Percentiles rank a stretch among this genome's conserved stretches.
phyloP scores from a whole-genome alignment of 257 asterid species.

The Rehmannia glutinosa region DNA sequence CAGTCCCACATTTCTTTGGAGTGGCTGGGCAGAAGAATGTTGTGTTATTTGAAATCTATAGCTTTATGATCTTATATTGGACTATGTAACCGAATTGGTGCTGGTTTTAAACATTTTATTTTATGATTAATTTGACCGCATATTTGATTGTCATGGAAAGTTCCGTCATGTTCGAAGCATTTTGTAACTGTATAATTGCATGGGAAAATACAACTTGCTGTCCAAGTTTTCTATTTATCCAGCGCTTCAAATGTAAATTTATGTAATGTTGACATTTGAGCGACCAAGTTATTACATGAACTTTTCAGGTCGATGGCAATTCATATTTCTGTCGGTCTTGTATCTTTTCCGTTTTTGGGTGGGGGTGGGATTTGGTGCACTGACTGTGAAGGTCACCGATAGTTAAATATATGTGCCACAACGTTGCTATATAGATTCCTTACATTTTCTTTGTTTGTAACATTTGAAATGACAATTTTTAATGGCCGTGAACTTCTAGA shows the following conservation, averaged over 20 bases:
- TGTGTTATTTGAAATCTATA: slow-evolving; percentile 20
- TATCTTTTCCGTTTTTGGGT: not conserved
- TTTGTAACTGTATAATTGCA: not conserved
- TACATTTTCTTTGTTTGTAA: not conserved
- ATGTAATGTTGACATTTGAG: not conserved
- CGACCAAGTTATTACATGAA: not conserved
- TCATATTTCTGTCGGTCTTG: not conserved
- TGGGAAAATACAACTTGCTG: slow-evolving; percentile 10
- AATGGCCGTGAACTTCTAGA: not conserved
- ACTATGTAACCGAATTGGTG: not conserved
- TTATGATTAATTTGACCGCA: not conserved
- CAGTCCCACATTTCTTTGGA: slow-evolving; percentile 32
- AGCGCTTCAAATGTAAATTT: not conserved
- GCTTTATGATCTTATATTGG: slow-evolving; percentile 7
- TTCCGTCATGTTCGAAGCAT: not conserved
- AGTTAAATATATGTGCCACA: not conserved
- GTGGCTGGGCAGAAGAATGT: slow-evolving; percentile 26
- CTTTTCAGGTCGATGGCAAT: not conserved
- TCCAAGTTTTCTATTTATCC: not conserved
- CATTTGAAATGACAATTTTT: not conserved
- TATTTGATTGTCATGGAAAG: slow-evolving; percentile 1
- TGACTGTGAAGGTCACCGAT: not conserved
- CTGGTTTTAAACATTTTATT: slow-evolving; percentile 17
- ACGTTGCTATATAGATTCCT: not conserved
- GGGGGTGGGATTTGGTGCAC: not conserved